phyloP scores from a whole-genome alignment of 2,329 filamentous ascomycete species.

The Colletotrichum truncatum region DNA sequence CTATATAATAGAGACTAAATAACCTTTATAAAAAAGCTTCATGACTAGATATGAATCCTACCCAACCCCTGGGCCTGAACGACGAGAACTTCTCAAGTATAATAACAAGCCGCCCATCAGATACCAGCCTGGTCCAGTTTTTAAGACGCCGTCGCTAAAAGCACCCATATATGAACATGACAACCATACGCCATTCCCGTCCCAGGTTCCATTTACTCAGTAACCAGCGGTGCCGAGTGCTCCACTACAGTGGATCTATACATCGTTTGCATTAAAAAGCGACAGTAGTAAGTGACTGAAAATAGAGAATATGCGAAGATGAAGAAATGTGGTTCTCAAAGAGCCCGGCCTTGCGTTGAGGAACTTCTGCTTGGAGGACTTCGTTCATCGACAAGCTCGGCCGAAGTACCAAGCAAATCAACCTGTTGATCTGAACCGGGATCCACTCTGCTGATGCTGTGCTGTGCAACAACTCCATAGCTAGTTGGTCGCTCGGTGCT shows the following conservation, averaged over 20 bases:
- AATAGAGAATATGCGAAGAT: neutral
- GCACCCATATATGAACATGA: neutral
- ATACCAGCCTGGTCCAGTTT: constrained; percentile 24
- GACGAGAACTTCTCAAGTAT: neutral
- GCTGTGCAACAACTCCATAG: constrained; percentile 66
- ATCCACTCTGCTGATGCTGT: constrained; percentile 65
- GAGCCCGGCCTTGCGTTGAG: constrained; percentile 12
- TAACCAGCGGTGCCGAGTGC: neutral
- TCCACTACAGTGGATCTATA: constrained; percentile 5
- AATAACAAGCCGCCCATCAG: neutral
- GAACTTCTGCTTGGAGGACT: constrained; percentile 20
- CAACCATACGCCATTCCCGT: constrained; percentile 19
- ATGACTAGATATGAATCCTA: constrained; percentile 8
- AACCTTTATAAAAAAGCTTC: neutral
- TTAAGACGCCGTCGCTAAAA: constrained; percentile 30
- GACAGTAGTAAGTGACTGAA: neutral
- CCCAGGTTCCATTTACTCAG: neutral
- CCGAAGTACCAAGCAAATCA: constrained; percentile 61
- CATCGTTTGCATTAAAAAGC: constrained; percentile 11
- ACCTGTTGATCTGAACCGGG: constrained; percentile 51
- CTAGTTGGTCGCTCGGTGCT: constrained; percentile 61
- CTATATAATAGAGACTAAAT: neutral
- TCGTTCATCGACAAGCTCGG: constrained; percentile 62
- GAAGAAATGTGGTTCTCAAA: neutral
- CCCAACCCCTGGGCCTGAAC: neutral